phyloP scores from a whole-genome alignment of 805 yeast genomes.

The Yarrowia sp. region DNA sequence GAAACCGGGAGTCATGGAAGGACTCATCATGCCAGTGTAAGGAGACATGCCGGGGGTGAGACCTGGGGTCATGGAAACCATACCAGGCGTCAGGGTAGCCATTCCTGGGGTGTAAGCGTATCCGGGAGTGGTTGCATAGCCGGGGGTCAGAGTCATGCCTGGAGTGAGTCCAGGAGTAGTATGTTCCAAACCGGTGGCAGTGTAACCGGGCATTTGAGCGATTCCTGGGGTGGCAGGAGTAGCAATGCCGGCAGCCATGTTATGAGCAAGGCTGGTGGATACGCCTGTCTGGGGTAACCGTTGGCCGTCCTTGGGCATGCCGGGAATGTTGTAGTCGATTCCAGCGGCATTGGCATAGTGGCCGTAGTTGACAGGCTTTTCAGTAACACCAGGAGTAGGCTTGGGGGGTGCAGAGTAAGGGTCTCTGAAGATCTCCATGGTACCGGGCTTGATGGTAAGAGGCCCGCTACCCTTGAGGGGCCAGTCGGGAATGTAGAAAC shows the following conservation, averaged over 20 bases:
- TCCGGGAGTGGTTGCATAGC: slow-evolving; percentile 4
- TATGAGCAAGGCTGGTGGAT: neutral
- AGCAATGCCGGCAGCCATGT: slow-evolving; percentile 2
- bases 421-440: slow-evolving; percentile 21
- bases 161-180: slow-evolving; percentile 13
- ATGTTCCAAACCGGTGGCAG: slow-evolving; percentile 16
- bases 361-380: neutral
- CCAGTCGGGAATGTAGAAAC: slow-evolving; percentile 76
- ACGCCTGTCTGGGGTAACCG: neutral
- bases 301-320: slow-evolving; percentile 6
- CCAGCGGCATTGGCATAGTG: slow-evolving; percentile 19
- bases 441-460: slow-evolving; percentile 1
- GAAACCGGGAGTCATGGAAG: neutral
- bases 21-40: neutral
- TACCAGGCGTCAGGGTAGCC: neutral
- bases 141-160: slow-evolving; percentile 18
- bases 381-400: neutral
- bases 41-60: neutral
- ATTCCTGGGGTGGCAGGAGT: slow-evolving; percentile 14
- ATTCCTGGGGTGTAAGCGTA: neutral
- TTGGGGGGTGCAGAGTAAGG: slow-evolving; percentile 6
- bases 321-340: slow-evolving; percentile 5
- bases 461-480: slow-evolving; percentile 39
- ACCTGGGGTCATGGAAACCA: neutral
- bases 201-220: slow-evolving; percentile 17